Percentiles rank a stretch among this genome's conserved stretches.
These are phyloP conservation scores for Candida ipomoeae DNA, from an alignment of 805 yeast species.

Conservation along the genomic window DNA sequence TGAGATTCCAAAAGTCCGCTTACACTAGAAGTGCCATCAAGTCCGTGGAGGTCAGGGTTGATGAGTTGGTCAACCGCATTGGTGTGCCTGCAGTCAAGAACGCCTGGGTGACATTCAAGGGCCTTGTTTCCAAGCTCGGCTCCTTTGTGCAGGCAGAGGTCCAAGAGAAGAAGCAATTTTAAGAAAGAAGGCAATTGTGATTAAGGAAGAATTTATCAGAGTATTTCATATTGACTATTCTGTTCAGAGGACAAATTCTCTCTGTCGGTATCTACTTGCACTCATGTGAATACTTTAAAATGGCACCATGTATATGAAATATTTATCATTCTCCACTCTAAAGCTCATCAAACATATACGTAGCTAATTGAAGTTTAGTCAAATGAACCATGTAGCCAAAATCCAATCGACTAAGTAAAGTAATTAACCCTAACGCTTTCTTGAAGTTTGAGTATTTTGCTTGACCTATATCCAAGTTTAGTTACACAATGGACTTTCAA, in stretches of 20 bases:
- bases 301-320: neutral
- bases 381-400: neutral
- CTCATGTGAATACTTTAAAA: neutral
- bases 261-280: neutral
- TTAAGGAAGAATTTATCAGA: too few relatives aligned
- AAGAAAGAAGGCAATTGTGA: too few relatives aligned
- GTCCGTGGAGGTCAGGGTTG: conserved; percentile 55
- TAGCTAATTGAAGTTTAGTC: neutral
- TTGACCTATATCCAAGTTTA: too few relatives aligned
- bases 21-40: conserved; percentile 68
- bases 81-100: conserved; percentile 31
- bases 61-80: conserved; percentile 26
- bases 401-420: too few relatives aligned
- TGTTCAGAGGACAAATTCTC: neutral
- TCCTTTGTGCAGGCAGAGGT: conserved; percentile 31
- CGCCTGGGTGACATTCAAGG: conserved; percentile 35
- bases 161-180: conserved; percentile 26
- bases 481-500: too few relatives aligned
- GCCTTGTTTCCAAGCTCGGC: conserved; percentile 28
- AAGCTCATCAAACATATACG: too few relatives aligned
- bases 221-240: too few relatives aligned
- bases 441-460: too few relatives aligned
- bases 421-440: too few relatives aligned
- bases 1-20: conserved; percentile 71
- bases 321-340: neutral